Percentiles rank a stretch among this genome's conserved stretches.
These are phyloP conservation scores for Rhytidhysteron rufulum DNA, from an alignment of 2,329 filamentous ascomycete genomes.

Conservation along the genomic window DNA sequence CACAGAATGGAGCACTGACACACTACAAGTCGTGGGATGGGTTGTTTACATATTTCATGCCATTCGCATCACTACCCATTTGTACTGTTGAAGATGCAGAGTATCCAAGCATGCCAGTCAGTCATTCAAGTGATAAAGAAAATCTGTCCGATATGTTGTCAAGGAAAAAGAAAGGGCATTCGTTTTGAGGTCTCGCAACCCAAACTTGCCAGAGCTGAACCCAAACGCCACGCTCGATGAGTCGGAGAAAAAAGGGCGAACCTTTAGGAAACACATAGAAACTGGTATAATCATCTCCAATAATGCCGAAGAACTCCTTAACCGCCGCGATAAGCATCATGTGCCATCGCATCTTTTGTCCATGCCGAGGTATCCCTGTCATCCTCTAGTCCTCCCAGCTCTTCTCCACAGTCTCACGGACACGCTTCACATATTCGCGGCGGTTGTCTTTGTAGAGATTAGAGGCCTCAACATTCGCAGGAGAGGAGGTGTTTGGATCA, in stretches of 20 bases:
- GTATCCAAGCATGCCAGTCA: no score
- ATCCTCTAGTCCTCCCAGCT: slow-evolving; percentile 86
- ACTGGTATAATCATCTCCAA: not conserved
- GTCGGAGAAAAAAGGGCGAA: not conserved
- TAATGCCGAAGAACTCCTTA: slow-evolving; percentile 1
- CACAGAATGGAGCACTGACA: no score
- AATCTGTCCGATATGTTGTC: no score
- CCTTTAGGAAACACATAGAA: not conserved
- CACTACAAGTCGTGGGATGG: no score
- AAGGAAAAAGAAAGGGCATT: no score
- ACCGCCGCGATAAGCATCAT: not conserved
- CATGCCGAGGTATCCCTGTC: not conserved
- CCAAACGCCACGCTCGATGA: slow-evolving; percentile 4
- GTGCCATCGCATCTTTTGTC: not conserved
- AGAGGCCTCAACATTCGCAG: slow-evolving; percentile 95
- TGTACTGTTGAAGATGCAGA: no score
- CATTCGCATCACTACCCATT: no score
- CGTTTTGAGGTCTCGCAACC: not conserved
- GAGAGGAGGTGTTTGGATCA: slow-evolving; percentile 97
- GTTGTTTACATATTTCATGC: no score
- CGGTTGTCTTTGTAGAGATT: slow-evolving; percentile 98
- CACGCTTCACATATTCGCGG: slow-evolving; percentile 92
- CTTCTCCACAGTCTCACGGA: slow-evolving; percentile 96
- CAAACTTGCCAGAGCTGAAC: not conserved
- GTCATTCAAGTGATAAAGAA: no score